These are phyloP conservation scores for Myotisia sp. DNA, from an alignment of 2,329 filamentous ascomycete genomes.

Conservation along the genomic window DNA sequence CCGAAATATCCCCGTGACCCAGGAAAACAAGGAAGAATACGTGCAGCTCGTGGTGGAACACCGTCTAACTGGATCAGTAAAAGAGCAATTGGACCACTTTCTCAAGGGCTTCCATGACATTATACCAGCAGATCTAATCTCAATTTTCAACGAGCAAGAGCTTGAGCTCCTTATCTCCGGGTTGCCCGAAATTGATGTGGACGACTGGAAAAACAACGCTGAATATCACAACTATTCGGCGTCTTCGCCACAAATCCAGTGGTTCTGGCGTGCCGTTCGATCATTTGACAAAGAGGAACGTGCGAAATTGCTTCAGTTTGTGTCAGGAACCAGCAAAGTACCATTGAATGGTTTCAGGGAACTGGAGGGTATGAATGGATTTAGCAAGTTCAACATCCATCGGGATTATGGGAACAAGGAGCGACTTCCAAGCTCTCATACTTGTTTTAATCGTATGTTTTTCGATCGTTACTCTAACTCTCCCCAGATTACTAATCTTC, in stretches of 20 bases:
- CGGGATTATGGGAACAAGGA: conserved; percentile 96
- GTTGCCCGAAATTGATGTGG: conserved; percentile 89
- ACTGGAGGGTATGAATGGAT: conserved; percentile 96
- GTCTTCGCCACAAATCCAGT: conserved; percentile 91
- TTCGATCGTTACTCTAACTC: not conserved
- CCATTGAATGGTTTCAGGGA: conserved; percentile 98
- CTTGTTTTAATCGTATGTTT: conserved; percentile 94
- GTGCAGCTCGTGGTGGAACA: conserved; percentile 90
- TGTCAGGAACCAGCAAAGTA: conserved; percentile 95
- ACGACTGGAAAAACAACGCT: conserved; percentile 98
- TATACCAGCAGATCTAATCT: conserved; percentile 81
- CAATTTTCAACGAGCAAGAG: conserved; percentile 98
- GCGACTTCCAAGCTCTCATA: conserved; percentile 87
- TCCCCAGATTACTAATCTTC: conserved; percentile 20
- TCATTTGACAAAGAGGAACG: conserved; percentile 98
- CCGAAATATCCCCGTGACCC: conserved; percentile 81
- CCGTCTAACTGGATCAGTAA: conserved; percentile 77
- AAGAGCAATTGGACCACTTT: conserved; percentile 89
- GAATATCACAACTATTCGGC: conserved; percentile 97
- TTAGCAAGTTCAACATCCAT: conserved; percentile 97
- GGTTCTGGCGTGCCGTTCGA: conserved; percentile 97
- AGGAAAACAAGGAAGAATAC: conserved; percentile 98
- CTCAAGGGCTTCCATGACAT: conserved; percentile 95
- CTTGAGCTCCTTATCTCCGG: conserved; percentile 92
- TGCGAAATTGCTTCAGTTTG: conserved; percentile 92